Evolutionary conservation across 495 filamentous ascomycete species (phyloP).

Genomic region (Articulospora tetracladia): DNA sequence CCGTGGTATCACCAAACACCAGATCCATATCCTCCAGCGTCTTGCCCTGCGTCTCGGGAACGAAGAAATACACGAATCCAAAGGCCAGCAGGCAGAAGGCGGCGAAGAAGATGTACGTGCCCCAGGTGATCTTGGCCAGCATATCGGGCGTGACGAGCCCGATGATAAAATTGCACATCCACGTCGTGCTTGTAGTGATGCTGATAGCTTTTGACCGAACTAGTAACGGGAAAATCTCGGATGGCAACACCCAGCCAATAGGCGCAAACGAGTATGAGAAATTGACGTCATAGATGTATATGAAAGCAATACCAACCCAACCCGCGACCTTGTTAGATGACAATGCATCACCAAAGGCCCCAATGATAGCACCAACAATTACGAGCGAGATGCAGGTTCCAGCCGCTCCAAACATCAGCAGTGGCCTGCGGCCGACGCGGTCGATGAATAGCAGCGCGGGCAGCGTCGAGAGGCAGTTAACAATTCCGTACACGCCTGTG

Average conservation of each 20-base stretch:
- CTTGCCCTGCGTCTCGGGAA: conserved; percentile 28
- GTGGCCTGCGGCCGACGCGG: conserved; percentile 49
- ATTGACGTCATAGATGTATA: conserved; percentile 75
- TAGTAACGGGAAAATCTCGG: conserved; percentile 58
- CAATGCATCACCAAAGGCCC: conserved; percentile 55
- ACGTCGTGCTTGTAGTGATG: conserved; percentile 20
- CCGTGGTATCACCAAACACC: conserved; percentile 25
- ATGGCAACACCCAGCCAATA: conserved; percentile 62
- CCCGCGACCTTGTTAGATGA: conserved; percentile 55
- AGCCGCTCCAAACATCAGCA: conserved; percentile 45
- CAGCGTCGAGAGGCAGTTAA: conserved; percentile 50
- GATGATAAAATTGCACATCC: conserved; percentile 42
- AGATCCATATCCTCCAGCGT: conserved; percentile 30
- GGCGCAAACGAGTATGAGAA: conserved; percentile 70
- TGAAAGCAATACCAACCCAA: conserved; percentile 72
- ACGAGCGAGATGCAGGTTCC: conserved; percentile 50
- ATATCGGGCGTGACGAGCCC: conserved; percentile 58
- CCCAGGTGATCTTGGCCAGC: conserved; percentile 51
- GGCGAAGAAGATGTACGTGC: conserved; percentile 67
- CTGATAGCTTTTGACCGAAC: conserved; percentile 48
- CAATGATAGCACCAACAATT: conserved; percentile 70
- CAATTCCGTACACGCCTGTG: conserved; percentile 34
- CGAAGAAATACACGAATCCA: conserved; percentile 24
- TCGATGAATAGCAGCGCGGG: conserved; percentile 64
- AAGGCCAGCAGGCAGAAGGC: conserved; percentile 21